Evolutionary conservation across 306 rosid genomes (phyloP).

Genomic region (Echinosophora koreensis): DNA sequence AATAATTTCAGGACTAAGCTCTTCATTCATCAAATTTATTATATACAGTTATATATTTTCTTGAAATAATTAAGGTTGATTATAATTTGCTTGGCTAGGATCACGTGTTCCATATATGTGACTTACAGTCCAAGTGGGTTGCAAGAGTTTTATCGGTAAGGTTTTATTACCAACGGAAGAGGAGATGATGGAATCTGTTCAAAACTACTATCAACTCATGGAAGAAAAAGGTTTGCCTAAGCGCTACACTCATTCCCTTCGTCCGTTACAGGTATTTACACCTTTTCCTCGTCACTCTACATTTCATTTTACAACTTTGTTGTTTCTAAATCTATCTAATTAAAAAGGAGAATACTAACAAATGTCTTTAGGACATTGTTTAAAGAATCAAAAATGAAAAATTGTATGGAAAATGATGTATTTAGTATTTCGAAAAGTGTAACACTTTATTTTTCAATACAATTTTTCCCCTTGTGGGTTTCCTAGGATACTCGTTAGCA

Average conservation of each 20-base stretch:
- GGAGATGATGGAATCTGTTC: constrained; percentile 47
- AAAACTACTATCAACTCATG: constrained; percentile 42
- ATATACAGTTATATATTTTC: neutral
- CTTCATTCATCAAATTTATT: neutral
- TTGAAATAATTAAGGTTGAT: neutral
- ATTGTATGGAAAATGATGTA: too few relatives aligned
- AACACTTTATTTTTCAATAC: too few relatives aligned
- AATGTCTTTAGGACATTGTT: too few relatives aligned
- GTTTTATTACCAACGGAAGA: constrained; percentile 38
- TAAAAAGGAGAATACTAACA: too few relatives aligned
- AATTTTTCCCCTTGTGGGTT: too few relatives aligned
- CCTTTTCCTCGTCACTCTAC: too few relatives aligned
- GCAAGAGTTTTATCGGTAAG: constrained; percentile 52
- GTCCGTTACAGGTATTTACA: constrained; percentile 41
- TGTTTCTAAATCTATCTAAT: too few relatives aligned
- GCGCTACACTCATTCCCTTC: constrained; percentile 44
- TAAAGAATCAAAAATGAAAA: too few relatives aligned
- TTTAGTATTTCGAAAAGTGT: too few relatives aligned
- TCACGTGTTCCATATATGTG: neutral
- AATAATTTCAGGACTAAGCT: neutral
- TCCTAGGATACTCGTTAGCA: too few relatives aligned
- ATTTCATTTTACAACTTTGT: neutral
- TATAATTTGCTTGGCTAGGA: constrained; percentile 28
- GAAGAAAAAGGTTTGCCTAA: constrained; percentile 45
- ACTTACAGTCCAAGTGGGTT: constrained; percentile 54